A percentile compares a stretch with the other conserved stretches of the same genome.
These are phyloP conservation scores for Macrolepiota albuminosa DNA, from an alignment of 768 basidiomycete species.

Conservation along the genomic window DNA sequence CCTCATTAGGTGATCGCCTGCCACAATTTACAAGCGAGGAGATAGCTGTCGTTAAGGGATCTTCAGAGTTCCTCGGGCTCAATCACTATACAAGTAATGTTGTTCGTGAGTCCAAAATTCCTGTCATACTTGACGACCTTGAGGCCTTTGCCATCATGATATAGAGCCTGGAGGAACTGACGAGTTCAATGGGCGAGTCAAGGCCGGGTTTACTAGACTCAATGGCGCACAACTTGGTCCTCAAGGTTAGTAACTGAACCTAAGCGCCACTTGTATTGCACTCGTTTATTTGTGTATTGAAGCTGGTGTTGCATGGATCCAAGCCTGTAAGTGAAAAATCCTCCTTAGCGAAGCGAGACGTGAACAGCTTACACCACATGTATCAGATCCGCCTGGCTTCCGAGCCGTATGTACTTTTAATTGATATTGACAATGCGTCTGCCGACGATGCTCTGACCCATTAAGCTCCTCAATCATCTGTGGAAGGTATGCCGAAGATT, in stretches of 20 bases:
- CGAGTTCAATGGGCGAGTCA: conserved; percentile 52
- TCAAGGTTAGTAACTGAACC: conserved; percentile 35
- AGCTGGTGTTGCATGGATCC: conserved; percentile 62
- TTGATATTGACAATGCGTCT: not conserved
- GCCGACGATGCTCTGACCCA: not conserved
- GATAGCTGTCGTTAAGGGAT: conserved; percentile 49
- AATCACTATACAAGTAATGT: conserved; percentile 64
- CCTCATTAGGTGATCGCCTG: conserved; percentile 46
- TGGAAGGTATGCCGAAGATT: conserved; percentile 44
- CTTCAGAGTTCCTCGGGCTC: conserved; percentile 64
- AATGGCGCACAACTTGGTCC: conserved; percentile 58
- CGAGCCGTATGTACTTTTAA: conserved; percentile 34
- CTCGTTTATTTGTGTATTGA: not conserved
- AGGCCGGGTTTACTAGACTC: conserved; percentile 46
- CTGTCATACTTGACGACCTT: not conserved
- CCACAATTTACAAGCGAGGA: conserved; percentile 53
- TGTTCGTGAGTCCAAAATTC: conserved; percentile 35
- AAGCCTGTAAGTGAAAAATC: conserved; percentile 39
- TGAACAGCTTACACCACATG: not conserved
- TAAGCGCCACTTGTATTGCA: not conserved
- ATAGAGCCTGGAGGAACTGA: conserved; percentile 51
- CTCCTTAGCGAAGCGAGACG: not conserved
- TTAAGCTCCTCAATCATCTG: conserved; percentile 55
- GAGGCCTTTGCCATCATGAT: not conserved
- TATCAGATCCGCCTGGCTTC: conserved; percentile 53